Percentiles rank a stretch among this genome's conserved stretches.
These are phyloP conservation scores for Wickerhamomyces kurtzmanii DNA, from an alignment of 805 yeast genomes.

Conservation along the genomic window DNA sequence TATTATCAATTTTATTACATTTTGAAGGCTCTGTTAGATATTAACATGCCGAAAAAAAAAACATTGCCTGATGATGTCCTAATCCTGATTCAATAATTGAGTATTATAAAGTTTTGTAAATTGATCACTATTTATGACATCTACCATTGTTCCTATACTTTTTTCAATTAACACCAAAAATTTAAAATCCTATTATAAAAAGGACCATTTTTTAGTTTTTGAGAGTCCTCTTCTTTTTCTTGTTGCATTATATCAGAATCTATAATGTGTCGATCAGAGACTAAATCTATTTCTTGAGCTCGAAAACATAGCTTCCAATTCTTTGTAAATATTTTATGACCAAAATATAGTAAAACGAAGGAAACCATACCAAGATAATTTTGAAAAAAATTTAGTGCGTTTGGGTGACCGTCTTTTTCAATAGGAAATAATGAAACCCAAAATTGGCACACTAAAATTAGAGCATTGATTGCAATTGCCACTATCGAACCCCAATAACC, in stretches of 20 bases:
- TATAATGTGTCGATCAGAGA: constrained; percentile 40
- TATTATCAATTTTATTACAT: too few species aligned
- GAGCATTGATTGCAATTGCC: constrained; percentile 34
- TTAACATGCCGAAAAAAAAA: too few species aligned
- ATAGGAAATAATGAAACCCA: constrained; percentile 59
- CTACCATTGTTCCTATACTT: constrained; percentile 14
- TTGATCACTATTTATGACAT: not conserved
- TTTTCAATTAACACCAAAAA: constrained; percentile 10
- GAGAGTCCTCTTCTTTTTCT: constrained; percentile 24
- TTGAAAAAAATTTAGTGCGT: constrained; percentile 35
- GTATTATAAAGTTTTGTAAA: constrained; percentile 7
- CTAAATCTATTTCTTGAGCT: constrained; percentile 42
- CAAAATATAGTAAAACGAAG: constrained; percentile 31
- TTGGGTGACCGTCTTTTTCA: constrained; percentile 24
- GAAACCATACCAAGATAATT: constrained; percentile 39
- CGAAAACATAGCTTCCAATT: constrained; percentile 23
- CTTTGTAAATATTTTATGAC: constrained; percentile 32
- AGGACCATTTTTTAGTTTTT: constrained; percentile 18
- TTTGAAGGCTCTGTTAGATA: too few species aligned
- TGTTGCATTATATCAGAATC: constrained; percentile 35
- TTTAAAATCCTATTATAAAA: constrained; percentile 20
- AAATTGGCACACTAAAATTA: constrained; percentile 47
- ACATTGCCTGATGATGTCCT: too few species aligned
- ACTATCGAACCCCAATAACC: constrained; percentile 44
- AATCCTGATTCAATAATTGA: too few species aligned